phyloP scores from a whole-genome alignment of 495 filamentous ascomycete species.

The Xylaria palmicola region DNA sequence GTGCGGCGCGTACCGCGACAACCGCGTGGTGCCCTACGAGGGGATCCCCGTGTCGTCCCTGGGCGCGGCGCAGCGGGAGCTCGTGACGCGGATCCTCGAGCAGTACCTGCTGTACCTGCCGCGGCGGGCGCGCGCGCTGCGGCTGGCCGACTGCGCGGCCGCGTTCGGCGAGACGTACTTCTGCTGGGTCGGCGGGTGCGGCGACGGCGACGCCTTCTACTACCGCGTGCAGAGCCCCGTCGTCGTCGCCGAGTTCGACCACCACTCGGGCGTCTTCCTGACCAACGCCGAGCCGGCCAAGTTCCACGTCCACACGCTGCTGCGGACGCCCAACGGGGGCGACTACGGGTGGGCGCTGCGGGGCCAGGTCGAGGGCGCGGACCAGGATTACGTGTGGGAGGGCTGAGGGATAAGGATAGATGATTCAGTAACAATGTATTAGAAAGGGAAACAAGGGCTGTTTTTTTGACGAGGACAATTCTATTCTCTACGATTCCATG shows the following conservation, averaged over 20 bases:
- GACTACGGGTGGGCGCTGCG: slow-evolving; percentile 64
- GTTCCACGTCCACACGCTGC: slow-evolving; percentile 73
- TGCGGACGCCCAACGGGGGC: slow-evolving; percentile 69
- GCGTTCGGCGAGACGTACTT: slow-evolving; percentile 69
- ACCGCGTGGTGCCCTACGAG: slow-evolving; percentile 73
- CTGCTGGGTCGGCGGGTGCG: slow-evolving; percentile 69
- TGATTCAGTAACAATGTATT: too few relatives aligned
- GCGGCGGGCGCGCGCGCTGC: slow-evolving; percentile 43
- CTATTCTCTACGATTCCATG: too few relatives aligned
- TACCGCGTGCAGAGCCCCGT: slow-evolving; percentile 75
- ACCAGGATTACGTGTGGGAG: slow-evolving; percentile 46
- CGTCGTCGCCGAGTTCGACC: slow-evolving; percentile 72
- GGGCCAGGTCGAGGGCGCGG: slow-evolving; percentile 23
- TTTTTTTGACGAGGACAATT: too few relatives aligned
- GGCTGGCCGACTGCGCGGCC: slow-evolving; percentile 49
- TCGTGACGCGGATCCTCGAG: slow-evolving; percentile 55
- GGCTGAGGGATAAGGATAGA: too few relatives aligned
- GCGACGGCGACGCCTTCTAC: slow-evolving; percentile 69
- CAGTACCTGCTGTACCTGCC: slow-evolving; percentile 68
- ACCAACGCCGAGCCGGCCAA: slow-evolving; percentile 69
- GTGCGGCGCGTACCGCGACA: slow-evolving; percentile 73
- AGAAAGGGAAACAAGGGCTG: too few relatives aligned
- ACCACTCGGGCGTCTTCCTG: slow-evolving; percentile 77
- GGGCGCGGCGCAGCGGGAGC: slow-evolving; percentile 43
- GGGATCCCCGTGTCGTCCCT: slow-evolving; percentile 55